Conservation (phyloP, 441 rosid species). For the Breynia disticha region DNA sequence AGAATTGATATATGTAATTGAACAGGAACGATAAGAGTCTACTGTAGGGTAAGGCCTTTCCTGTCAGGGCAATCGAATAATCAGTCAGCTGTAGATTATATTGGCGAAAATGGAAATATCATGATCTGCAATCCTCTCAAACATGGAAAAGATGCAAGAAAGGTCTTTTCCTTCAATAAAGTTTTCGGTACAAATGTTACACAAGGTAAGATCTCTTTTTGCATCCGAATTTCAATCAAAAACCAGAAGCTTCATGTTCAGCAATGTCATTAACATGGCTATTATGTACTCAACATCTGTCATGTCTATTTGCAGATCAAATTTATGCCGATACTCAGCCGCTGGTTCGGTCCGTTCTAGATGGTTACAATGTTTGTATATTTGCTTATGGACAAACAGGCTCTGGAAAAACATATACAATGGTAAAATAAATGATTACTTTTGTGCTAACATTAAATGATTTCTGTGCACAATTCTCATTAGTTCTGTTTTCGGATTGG, state of each 20-base stretch:
- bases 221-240: background rate
- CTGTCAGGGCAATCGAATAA: constrained; percentile 46
- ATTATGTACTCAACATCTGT: too few relatives aligned
- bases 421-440: constrained; percentile 34
- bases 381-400: constrained; percentile 99
- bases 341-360: constrained; percentile 72
- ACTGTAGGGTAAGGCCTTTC: constrained; percentile 84
- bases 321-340: constrained; percentile 72
- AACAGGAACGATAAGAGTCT: constrained; percentile 83
- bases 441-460: background rate
- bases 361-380: constrained; percentile 88
- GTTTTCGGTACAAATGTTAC: constrained; percentile 61
- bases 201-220: constrained; percentile 43
- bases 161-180: constrained; percentile 74
- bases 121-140: constrained; percentile 78
- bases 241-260: too few relatives aligned
- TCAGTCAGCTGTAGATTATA: constrained; percentile 69
- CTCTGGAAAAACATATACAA: constrained; percentile 91
- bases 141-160: constrained; percentile 80
- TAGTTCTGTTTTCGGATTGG: constrained; percentile 1
- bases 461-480: background rate
- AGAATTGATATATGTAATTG: background rate
- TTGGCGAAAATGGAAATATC: constrained; percentile 90
- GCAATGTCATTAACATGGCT: background rate
- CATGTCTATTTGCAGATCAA: constrained; percentile 53